Base-by-base conservation (phyloP, 2,329 filamentous ascomycete genomes). In the Aaosphaeria pasadenensis region DNA sequence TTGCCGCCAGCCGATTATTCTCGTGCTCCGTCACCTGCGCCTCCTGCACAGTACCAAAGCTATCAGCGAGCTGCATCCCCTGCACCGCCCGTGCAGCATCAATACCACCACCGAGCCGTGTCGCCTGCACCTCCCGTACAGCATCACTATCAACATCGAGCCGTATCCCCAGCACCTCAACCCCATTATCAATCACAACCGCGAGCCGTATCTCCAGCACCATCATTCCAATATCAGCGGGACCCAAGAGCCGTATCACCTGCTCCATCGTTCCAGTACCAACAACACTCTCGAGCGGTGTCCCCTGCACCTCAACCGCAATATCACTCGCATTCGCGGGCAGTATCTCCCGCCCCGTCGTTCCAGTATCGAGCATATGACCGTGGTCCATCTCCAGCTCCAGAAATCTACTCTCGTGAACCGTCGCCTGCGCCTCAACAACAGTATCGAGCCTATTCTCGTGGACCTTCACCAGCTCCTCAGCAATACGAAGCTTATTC, bases 191-290 rank as follows among this genome's bases (percentile, higher is more conserved):
- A 59, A 36, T 57, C 62, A 39, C 63, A 67, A 42, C 70, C 72
- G 44, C 65, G 72, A 49, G 70, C 66, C 2, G 64, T 71, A 29
- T 76, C 74, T 11, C 71, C 72, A 9, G 69, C 68, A 29, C 67
- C 66, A 11, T 66, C 64, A 39, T 58, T 55, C 54, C 65, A 58
- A 32, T 56, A 62, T 11, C 43, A 59, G 13, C 46, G 55, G 5
- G 36, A 53, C 30, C 60, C 56, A 29, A 56, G 64, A 6, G 62
- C 54, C 17, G 49, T 54, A 5, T 67, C 64, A 7, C 64, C 64
- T 17, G 62, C 58, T 5, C 62, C 65, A n/a, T 52, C 49, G 41
- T 63, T 57, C 59, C 66, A 63, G 17, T 58, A 65, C 33, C 54
- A 59, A 36, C 28, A 42, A 7, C 44, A 53, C 29, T 64, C 64